Conservation (phyloP, 2,329 filamentous ascomycete genomes). For the Incumbomyces delicatus region DNA sequence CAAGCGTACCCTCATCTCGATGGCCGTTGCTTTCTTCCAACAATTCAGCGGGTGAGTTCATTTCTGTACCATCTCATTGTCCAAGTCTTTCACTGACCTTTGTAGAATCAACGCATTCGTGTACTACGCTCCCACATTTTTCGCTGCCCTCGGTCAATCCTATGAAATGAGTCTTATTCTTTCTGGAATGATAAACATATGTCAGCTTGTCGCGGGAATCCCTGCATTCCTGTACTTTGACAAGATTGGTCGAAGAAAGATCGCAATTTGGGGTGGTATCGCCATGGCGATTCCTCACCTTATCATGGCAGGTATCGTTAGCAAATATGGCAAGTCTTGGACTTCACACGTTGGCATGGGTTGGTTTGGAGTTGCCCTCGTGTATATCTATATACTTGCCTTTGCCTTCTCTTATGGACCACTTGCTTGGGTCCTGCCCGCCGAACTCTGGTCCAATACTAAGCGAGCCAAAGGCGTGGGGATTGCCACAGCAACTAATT, state of each 20-base stretch:
- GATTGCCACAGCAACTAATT: conserved; percentile 24
- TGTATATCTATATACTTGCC: conserved; percentile 2
- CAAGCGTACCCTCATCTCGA: conserved; percentile 31
- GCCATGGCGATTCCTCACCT: conserved; percentile 40
- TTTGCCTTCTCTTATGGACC: conserved; percentile 23
- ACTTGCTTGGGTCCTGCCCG: conserved; percentile 31
- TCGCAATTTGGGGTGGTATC: conserved; percentile 37
- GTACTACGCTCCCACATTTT: conserved; percentile 48
- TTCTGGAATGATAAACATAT: conserved; percentile 45
- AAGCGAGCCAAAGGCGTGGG: conserved; percentile 30
- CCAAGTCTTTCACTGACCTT: no score
- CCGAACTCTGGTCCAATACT: conserved; percentile 30
- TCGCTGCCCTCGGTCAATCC: conserved; percentile 25
- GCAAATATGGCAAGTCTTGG: conserved; percentile 37
- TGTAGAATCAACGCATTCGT: conserved; percentile 26
- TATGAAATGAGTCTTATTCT: conserved; percentile 40
- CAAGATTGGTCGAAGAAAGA: conserved; percentile 34
- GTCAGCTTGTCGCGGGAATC: conserved; percentile 38
- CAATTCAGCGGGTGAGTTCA: conserved; percentile 24
- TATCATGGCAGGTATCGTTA: conserved; percentile 46
- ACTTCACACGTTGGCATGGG: conserved; percentile 46
- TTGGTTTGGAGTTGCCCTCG: conserved; percentile 30
- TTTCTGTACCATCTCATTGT: no score
- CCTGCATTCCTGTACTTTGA: conserved; percentile 43
- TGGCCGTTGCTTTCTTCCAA: conserved; percentile 36